A percentile compares a stretch with the other conserved stretches of the same genome.
Conservation (phyloP, 2,329 filamentous ascomycete species). For the Chaetomium strumarium region DNA sequence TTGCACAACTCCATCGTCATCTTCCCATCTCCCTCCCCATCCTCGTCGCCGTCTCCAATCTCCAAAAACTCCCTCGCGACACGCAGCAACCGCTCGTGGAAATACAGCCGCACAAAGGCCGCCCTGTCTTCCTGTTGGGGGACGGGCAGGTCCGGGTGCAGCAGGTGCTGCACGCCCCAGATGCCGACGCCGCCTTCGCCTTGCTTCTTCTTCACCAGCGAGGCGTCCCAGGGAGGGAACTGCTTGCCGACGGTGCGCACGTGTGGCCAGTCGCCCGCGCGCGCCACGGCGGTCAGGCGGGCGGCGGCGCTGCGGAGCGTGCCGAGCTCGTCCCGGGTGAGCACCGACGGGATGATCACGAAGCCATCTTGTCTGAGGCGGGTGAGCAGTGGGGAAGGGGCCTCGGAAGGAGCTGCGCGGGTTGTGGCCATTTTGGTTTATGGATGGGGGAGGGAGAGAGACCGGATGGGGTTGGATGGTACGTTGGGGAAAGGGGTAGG, state of each 20-base stretch:
- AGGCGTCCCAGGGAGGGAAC: conserved; percentile 75
- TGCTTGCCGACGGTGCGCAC: conserved; percentile 83
- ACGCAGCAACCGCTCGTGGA: conserved; percentile 56
- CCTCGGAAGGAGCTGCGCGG: background rate
- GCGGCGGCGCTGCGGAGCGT: conserved; percentile 55
- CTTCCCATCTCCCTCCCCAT: conserved; percentile 32
- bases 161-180: conserved; percentile 83
- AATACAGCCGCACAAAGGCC: conserved; percentile 65
- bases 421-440: background rate
- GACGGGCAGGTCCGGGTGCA: conserved; percentile 65
- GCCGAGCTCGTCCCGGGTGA: conserved; percentile 50
- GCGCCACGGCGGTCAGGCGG: conserved; percentile 54
- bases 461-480: too few species aligned
- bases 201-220: conserved; percentile 47
- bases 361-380: conserved; percentile 65
- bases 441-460: background rate
- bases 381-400: conserved; percentile 10
- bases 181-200: conserved; percentile 58
- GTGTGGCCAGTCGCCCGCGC: conserved; percentile 70
- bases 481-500: too few species aligned
- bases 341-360: conserved; percentile 62
- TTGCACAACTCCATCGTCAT: conserved; percentile 87
- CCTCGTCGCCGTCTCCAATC: background rate
- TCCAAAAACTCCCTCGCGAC: conserved; percentile 59
- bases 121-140: conserved; percentile 45